These are phyloP conservation scores for Ophiostoma populinum DNA, from an alignment of 2,329 filamentous ascomycete species.

Conservation along the genomic window DNA sequence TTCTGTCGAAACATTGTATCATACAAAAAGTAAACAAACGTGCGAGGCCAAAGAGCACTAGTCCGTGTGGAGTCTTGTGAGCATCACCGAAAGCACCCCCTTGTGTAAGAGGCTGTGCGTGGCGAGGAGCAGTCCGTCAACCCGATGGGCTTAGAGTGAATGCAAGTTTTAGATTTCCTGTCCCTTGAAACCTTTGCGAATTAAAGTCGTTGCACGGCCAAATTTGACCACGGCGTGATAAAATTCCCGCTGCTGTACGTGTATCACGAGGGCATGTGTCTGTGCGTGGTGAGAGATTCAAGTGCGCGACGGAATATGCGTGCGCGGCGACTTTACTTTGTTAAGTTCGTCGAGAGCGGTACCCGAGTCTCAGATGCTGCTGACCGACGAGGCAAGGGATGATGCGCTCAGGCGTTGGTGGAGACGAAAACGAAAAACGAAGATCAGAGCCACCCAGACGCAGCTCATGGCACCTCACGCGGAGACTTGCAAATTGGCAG, in stretches of 20 bases:
- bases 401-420: conserved; percentile 1
- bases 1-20: too few relatives aligned
- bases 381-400: background rate
- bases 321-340: too few relatives aligned
- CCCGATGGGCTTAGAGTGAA: too few relatives aligned
- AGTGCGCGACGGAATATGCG: too few relatives aligned
- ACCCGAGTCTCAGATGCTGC: background rate
- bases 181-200: background rate
- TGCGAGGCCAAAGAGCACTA: too few relatives aligned
- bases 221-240: background rate
- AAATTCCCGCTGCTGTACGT: conserved; percentile 1
- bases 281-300: too few relatives aligned
- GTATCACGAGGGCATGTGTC: background rate
- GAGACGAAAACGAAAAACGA: background rate
- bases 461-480: too few relatives aligned
- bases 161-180: background rate
- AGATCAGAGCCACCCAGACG: background rate
- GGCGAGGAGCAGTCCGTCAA: background rate
- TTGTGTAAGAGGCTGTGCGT: background rate
- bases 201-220: background rate
- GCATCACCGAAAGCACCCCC: background rate
- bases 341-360: too few relatives aligned
- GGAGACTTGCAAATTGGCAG: too few relatives aligned
- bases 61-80: too few relatives aligned
- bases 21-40: too few relatives aligned